Evolutionary conservation across 306 rosid species (phyloP).

Genomic region (Macrotyloma uniflorum): DNA sequence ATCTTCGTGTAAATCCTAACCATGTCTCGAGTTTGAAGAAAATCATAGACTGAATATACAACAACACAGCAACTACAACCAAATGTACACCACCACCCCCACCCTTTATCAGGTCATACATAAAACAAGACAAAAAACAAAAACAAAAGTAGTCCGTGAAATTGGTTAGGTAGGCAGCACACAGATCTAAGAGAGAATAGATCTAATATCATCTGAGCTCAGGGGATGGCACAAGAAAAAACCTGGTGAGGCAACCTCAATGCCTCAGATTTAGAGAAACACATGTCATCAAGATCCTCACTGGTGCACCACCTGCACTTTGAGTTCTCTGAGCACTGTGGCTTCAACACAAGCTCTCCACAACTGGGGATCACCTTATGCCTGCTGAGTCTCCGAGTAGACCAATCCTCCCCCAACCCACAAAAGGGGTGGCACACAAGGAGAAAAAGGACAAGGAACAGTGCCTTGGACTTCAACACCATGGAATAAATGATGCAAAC

Average conservation of each 20-base stretch:
- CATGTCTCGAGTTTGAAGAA: not conserved
- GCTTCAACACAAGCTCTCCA: slow-evolving; percentile 46
- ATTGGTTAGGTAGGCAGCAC: not conserved
- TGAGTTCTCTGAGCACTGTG: slow-evolving; percentile 64
- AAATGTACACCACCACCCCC: not conserved
- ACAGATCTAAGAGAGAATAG: slow-evolving; percentile 35
- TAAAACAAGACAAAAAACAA: not conserved
- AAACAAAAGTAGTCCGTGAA: not conserved
- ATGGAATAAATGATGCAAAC: not conserved
- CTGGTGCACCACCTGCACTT: slow-evolving; percentile 94
- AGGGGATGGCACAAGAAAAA: slow-evolving; percentile 67
- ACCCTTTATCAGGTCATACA: not conserved
- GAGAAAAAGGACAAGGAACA: not conserved
- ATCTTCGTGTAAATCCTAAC: not conserved
- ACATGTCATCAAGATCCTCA: slow-evolving; percentile 69
- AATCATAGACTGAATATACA: not conserved
- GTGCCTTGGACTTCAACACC: not conserved
- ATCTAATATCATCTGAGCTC: slow-evolving; percentile 30
- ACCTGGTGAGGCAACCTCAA: slow-evolving; percentile 77
- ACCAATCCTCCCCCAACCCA: not conserved
- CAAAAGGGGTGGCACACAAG: not conserved
- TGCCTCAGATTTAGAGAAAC: slow-evolving; percentile 76
- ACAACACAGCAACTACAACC: not conserved
- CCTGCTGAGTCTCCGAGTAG: not conserved
- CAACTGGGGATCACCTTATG: slow-evolving; percentile 41